Conservation (phyloP, 2,329 filamentous ascomycete genomes). For the Myriosclerotinia curreyana region DNA sequence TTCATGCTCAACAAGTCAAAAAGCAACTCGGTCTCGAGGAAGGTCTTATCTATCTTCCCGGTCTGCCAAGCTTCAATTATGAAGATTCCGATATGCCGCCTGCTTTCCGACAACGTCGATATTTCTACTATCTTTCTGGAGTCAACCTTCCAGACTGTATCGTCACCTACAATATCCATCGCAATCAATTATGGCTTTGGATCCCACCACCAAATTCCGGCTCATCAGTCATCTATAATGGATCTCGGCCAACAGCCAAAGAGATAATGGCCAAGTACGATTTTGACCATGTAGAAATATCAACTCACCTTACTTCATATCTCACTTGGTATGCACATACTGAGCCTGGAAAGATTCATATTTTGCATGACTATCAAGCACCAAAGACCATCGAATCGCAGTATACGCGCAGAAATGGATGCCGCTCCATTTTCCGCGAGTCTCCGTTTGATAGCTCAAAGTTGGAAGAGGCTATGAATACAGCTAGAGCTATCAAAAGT, state of each 20-base stretch:
- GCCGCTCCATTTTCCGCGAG: constrained; percentile 7
- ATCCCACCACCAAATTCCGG: constrained; percentile 64
- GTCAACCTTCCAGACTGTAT: constrained; percentile 53
- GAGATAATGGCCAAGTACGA: constrained; percentile 63
- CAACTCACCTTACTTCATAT: constrained; percentile 49
- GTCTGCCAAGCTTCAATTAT: constrained; percentile 48
- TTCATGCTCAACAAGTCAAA: constrained; percentile 48
- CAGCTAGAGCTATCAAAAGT: constrained; percentile 77
- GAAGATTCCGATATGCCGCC: constrained; percentile 58
- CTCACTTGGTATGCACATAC: constrained; percentile 43
- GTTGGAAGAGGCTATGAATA: constrained; percentile 72
- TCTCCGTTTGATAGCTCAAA: constrained; percentile 47
- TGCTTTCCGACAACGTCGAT: constrained; percentile 57
- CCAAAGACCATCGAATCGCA: constrained; percentile 22
- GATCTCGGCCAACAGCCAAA: constrained; percentile 56
- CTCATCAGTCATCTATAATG: constrained; percentile 60
- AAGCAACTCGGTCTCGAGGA: constrained; percentile 42
- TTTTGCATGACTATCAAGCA: constrained; percentile 47
- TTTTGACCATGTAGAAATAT: constrained; percentile 64
- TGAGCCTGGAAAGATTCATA: constrained; percentile 44
- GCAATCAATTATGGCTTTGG: constrained; percentile 67
- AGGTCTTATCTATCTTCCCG: constrained; percentile 56
- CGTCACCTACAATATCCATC: constrained; percentile 55
- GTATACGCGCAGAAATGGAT: constrained; percentile 16
- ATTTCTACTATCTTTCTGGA: constrained; percentile 60